Evolutionary conservation across 441 rosid genomes (phyloP).

Genomic region (Croton setiger): DNA sequence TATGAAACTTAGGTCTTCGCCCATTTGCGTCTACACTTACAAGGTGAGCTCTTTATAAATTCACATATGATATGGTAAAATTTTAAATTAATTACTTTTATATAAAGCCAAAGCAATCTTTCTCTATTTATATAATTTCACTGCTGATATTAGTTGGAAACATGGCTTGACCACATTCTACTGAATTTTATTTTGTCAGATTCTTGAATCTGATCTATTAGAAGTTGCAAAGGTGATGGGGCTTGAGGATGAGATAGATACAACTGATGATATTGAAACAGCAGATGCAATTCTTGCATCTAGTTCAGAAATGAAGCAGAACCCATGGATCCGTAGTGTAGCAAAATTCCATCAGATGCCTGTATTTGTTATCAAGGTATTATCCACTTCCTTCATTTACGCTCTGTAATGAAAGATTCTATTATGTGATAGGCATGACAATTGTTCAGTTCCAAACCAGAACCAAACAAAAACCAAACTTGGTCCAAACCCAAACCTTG

Average conservation of each 20-base stretch:
- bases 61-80: background rate
- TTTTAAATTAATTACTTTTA: background rate
- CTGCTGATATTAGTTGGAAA: background rate
- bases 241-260: conserved; percentile 63
- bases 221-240: conserved; percentile 93
- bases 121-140: background rate
- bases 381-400: background rate
- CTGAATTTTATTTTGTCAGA: conserved; percentile 35
- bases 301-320: conserved; percentile 71
- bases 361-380: conserved; percentile 76
- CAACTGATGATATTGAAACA: conserved; percentile 72
- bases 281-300: conserved; percentile 86
- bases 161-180: conserved; percentile 13
- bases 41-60: conserved; percentile 44
- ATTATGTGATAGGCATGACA: background rate
- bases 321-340: conserved; percentile 72
- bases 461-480: too few species aligned
- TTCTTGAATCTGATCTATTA: conserved; percentile 76
- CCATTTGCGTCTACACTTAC: conserved; percentile 63
- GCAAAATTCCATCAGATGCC: conserved; percentile 85
- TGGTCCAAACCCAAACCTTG: too few species aligned
- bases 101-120: background rate
- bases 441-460: too few species aligned
- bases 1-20: conserved; percentile 42
- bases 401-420: background rate